These are phyloP conservation scores for Ophiocordyceps polyrhachis-furcata DNA, from an alignment of 2,329 filamentous ascomycete genomes.

Conservation along the genomic window DNA sequence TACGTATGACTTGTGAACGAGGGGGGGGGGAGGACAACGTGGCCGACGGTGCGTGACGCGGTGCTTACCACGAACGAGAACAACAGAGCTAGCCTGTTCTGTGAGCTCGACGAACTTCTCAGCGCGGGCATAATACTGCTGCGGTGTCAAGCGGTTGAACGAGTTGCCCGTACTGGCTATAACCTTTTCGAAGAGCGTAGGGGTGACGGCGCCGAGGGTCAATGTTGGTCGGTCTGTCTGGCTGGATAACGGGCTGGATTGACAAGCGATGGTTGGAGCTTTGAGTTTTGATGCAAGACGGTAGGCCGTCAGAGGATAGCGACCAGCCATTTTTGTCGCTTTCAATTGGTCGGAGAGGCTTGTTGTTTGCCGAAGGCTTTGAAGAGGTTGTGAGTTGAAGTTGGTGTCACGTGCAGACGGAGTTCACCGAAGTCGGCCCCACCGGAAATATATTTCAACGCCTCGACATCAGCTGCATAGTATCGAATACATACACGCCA, in stretches of 20 bases:
- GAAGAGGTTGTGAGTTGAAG: not conserved
- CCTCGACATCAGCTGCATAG: not conserved
- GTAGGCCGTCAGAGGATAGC: not conserved
- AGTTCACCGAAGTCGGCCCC: too few species aligned
- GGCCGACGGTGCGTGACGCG: not conserved
- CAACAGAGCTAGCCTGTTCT: conserved; percentile 6
- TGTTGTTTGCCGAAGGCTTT: not conserved
- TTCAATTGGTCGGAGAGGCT: not conserved
- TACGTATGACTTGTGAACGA: not conserved
- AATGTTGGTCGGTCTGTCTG: conserved; percentile 1
- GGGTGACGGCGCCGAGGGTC: conserved; percentile 8
- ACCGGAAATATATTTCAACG: not conserved
- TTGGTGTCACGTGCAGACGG: too few species aligned
- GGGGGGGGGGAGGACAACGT: not conserved
- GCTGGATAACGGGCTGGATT: not conserved
- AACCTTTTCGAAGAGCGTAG: conserved; percentile 6
- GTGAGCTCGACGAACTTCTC: conserved; percentile 8
- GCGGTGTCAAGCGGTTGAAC: conserved; percentile 6
- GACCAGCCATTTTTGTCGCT: not conserved
- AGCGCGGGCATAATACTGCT: conserved; percentile 9
- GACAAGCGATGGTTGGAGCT: not conserved
- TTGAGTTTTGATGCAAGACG: not conserved
- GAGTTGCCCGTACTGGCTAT: conserved; percentile 4
- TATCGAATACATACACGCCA: too few species aligned
- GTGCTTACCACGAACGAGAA: conserved; percentile 8